A percentile compares a stretch with the other conserved stretches of the same genome.
Evolutionary conservation across 2,329 filamentous ascomycete genomes (phyloP).

Genomic region (Cryphonectria naterciae): DNA sequence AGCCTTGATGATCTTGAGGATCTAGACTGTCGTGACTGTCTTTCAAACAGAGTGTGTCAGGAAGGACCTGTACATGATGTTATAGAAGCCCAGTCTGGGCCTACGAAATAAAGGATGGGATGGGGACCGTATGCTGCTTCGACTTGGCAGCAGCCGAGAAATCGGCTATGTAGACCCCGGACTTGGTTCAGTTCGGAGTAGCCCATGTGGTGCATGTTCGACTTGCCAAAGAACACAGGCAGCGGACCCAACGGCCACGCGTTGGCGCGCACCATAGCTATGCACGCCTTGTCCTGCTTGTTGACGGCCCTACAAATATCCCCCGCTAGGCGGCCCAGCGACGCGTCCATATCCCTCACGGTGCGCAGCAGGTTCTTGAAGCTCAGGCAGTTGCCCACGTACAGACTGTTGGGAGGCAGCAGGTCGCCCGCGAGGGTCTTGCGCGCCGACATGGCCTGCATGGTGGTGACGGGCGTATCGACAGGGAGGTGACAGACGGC

Average conservation of each 20-base stretch:
- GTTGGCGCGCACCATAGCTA: slow-evolving; percentile 34
- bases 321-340: slow-evolving; percentile 37
- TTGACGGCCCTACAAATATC: slow-evolving; percentile 37
- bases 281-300: slow-evolving; percentile 42
- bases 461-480: slow-evolving; percentile 34
- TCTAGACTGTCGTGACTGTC: too few relatives aligned
- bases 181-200: too few relatives aligned
- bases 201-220: slow-evolving; percentile 31
- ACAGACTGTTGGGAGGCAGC: slow-evolving; percentile 32
- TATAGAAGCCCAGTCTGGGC: background rate
- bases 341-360: slow-evolving; percentile 33
- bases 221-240: slow-evolving; percentile 36
- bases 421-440: slow-evolving; percentile 33
- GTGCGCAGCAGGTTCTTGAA: slow-evolving; percentile 32
- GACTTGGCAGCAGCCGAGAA: too few relatives aligned
- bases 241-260: slow-evolving; percentile 33
- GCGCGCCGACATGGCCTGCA: slow-evolving; percentile 28
- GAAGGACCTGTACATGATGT: too few relatives aligned
- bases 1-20: too few relatives aligned
- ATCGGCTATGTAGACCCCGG: too few relatives aligned
- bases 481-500: slow-evolving; percentile 33
- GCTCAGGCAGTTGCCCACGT: slow-evolving; percentile 39
- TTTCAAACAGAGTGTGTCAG: too few relatives aligned
- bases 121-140: too few relatives aligned
- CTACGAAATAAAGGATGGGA: too few relatives aligned